These are phyloP conservation scores for Fimicolochytrium jonesii DNA, from an alignment of 192 early-diverging fungal species.

Conservation along the genomic window DNA sequence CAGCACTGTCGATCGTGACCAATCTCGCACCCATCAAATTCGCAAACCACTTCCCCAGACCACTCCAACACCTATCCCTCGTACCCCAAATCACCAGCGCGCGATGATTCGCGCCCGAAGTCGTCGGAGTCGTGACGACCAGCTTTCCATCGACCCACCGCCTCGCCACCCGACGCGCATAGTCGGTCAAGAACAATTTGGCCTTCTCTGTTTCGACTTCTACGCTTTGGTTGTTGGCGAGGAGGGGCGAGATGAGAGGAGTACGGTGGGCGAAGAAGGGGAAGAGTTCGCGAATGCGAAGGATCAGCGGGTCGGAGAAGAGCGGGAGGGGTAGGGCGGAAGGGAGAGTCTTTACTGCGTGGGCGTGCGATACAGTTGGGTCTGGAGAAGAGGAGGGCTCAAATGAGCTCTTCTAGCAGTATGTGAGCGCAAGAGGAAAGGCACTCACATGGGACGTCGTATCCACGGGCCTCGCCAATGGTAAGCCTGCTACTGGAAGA, in stretches of 20 bases:
- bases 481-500: neutral
- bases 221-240: slow-evolving; percentile 5
- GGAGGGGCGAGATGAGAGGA: neutral
- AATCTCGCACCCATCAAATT: neutral
- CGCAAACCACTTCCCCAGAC: neutral
- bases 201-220: slow-evolving; percentile 17
- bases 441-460: slow-evolving; percentile 18
- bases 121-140: neutral
- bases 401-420: no score
- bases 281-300: slow-evolving; percentile 14
- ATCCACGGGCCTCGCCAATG: slow-evolving; percentile 1
- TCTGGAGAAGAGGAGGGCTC: neutral
- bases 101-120: neutral
- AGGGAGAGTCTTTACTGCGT: neutral
- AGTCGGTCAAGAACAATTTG: slow-evolving; percentile 15
- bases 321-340: slow-evolving; percentile 5
- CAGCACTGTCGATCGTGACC: neutral
- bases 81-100: neutral
- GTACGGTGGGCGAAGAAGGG: neutral
- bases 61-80: neutral
- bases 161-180: neutral
- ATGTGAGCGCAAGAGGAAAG: no score
- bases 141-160: slow-evolving; percentile 2
- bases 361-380: slow-evolving; percentile 1
- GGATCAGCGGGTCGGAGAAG: slow-evolving; percentile 21